Base-by-base conservation (phyloP, 192 early-diverging fungal genomes). In the Kickxella alabastrina region DNA sequence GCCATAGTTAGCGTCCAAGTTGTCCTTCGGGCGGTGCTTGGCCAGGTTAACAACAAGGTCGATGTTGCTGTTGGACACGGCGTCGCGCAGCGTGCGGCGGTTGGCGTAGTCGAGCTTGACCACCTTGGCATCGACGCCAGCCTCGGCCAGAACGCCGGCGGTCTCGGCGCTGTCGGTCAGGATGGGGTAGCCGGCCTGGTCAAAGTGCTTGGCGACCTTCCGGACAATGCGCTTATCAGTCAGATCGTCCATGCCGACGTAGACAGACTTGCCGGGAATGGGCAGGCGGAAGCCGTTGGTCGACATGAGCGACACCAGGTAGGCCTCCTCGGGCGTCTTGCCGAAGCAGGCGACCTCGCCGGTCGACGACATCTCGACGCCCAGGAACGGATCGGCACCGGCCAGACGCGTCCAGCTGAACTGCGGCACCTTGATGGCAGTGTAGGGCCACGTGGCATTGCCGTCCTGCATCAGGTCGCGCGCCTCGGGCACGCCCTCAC, bases 261-360 rank as follows among this genome's bases (percentile, higher is more conserved):
- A 81, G 49, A 83, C 77, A 13, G 79, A 54, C 31, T 83, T 82
- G n/a, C 59, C 63, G 0, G 73, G 65, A 10, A 68, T 52, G 0
- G 96, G 96, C 22, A 99, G 57, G 42, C 87, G 85, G 81, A 97
- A 93, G 45, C 87, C 91, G 74, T 93, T 94, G 58, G 92, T 93
- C 35, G 90, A 82, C 41, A 89, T 80, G 7, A 95, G 78, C 13
- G 89, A 78, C 10, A 86, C 62, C 29, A 92, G 75, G 77, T 87
- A 95, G 4, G 93, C 92, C 58, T 95, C 90, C 37, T 87, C 79
- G 43, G 94, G 87, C 51, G 95, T 86, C 24, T 79, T 77, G 19
- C 96, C 96, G 59, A 98, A 98, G 77, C 93, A 95, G 0, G 95
- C 95, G 13, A 98, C 92, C 79, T 98, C 95, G 47, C 95, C 95